phyloP scores from a whole-genome alignment of 2,329 filamentous ascomycete genomes.

The Lecanicillium sp. region DNA sequence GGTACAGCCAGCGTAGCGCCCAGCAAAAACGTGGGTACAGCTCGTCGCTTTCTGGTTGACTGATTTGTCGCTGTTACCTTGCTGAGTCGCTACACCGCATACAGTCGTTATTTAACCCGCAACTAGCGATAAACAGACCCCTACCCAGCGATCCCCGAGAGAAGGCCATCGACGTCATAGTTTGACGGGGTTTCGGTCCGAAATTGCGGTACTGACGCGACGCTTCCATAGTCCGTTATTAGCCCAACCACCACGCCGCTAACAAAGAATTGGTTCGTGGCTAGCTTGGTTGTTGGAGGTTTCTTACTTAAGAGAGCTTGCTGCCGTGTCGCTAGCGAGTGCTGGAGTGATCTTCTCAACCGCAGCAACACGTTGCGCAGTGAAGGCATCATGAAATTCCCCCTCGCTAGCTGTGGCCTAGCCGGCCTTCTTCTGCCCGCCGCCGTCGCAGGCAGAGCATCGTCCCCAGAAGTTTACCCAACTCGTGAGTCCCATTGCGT shows the following conservation, averaged over 20 bases:
- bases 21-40: too few relatives aligned
- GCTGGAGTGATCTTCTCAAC: background rate
- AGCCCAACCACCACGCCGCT: background rate
- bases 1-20: background rate
- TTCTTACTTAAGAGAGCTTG: background rate
- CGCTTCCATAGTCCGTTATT: background rate
- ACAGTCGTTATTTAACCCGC: too few relatives aligned
- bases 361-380: background rate
- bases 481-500: slow-evolving; percentile 17
- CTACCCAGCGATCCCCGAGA: background rate
- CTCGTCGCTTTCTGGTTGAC: too few relatives aligned
- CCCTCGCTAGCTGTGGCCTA: background rate
- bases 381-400: slow-evolving; percentile 2
- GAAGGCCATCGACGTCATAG: slow-evolving; percentile 3
- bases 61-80: too few relatives aligned
- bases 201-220: slow-evolving; percentile 4
- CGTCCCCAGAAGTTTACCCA: slow-evolving; percentile 23
- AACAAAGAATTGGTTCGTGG: background rate
- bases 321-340: background rate
- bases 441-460: slow-evolving; percentile 4
- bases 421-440: slow-evolving; percentile 11
- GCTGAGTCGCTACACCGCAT: too few relatives aligned
- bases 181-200: slow-evolving; percentile 13
- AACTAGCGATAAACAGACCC: background rate
- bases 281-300: background rate